Evolutionary conservation across 345 rosid species (phyloP), one percentile per base, ranked within the genome.

Genomic region (Euclidium syriacum): DNA sequence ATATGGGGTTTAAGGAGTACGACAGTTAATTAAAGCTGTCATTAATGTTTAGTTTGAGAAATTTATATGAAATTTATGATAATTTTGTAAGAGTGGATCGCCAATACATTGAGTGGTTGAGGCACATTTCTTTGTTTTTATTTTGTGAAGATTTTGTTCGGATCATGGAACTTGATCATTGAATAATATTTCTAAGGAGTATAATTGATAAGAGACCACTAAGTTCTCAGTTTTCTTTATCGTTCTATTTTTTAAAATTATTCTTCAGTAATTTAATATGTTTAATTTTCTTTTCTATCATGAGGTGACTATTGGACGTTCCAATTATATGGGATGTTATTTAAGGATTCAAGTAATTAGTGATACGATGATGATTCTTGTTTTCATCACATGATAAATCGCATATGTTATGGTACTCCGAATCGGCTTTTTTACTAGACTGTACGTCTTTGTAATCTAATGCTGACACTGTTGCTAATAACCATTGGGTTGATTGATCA

Each of bases 21-120:
- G 34, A 64, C 33, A 40, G 34, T 30, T 52, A 15, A 29, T 6
- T 41, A 20, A 64, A 41, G 59, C 43, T 64, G 60, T 30, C 69
- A 60, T 4, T 20, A 29, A 1, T 58, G 18, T 0, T 10, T 40
- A n/a, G 3, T 34, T 3, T 40, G 34, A 8, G 15, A 24, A 4
- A n/a, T 16, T 32, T 18, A 30, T 10, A 15, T 9, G 5, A 44
- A 6, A 8, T 22, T 22, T 10, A 3, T 22, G 8, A 19, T 19
- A 19, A 20, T 44, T n/a, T 44, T 10, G 50, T 22, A 22, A 19
- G 50, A 9, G 50, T 44, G 15, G 26, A 22, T 22, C 50, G 30
- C 6, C 6, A 27, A 3, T 27, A 3, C 6, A 27, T 27, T 27
- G 6, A 6, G 30, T 27, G 30, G 30, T 27, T 27, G 6, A 3